These are phyloP conservation scores for Dissoconium aciculare DNA, from an alignment of 2,329 filamentous ascomycete species.

Conservation along the genomic window DNA sequence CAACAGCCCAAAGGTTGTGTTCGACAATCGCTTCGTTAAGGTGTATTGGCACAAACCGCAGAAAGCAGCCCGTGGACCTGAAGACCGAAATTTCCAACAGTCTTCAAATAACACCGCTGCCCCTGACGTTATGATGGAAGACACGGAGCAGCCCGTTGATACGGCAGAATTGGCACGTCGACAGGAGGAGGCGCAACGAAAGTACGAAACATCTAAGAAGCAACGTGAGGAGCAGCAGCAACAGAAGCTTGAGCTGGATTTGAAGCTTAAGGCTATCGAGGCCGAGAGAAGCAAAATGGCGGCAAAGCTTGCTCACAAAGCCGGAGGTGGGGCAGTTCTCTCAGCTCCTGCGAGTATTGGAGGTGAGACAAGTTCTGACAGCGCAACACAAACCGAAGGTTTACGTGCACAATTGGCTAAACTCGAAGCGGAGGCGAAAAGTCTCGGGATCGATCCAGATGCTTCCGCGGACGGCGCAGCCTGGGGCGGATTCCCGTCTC, in stretches of 20 bases:
- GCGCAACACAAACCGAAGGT: slow-evolving; percentile 39
- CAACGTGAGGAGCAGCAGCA: slow-evolving; percentile 49
- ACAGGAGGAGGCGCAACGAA: slow-evolving; percentile 58
- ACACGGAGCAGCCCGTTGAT: slow-evolving; percentile 44
- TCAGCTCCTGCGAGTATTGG: slow-evolving; percentile 17
- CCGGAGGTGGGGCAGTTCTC: slow-evolving; percentile 25
- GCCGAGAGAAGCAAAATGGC: slow-evolving; percentile 49
- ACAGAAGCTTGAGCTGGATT: slow-evolving; percentile 49
- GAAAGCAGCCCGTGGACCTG: slow-evolving; percentile 6
- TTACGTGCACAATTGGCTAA: slow-evolving; percentile 57
- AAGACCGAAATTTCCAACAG: not conserved
- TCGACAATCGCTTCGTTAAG: slow-evolving; percentile 75
- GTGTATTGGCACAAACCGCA: slow-evolving; percentile 57
- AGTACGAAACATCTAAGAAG: slow-evolving; percentile 49
- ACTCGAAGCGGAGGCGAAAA: slow-evolving; percentile 58
- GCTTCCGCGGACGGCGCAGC: slow-evolving; percentile 15
- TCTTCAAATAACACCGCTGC: not conserved
- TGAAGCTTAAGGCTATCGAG: slow-evolving; percentile 47
- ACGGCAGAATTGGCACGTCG: slow-evolving; percentile 52
- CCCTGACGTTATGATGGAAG: slow-evolving; percentile 15
- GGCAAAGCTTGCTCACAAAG: slow-evolving; percentile 46
- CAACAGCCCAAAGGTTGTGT: slow-evolving; percentile 62
- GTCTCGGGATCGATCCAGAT: slow-evolving; percentile 52
- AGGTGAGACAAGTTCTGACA: not conserved
- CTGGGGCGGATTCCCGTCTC: slow-evolving; percentile 5